These are phyloP conservation scores for Cochlearia excelsa DNA, from an alignment of 345 rosid species.

Conservation along the genomic window DNA sequence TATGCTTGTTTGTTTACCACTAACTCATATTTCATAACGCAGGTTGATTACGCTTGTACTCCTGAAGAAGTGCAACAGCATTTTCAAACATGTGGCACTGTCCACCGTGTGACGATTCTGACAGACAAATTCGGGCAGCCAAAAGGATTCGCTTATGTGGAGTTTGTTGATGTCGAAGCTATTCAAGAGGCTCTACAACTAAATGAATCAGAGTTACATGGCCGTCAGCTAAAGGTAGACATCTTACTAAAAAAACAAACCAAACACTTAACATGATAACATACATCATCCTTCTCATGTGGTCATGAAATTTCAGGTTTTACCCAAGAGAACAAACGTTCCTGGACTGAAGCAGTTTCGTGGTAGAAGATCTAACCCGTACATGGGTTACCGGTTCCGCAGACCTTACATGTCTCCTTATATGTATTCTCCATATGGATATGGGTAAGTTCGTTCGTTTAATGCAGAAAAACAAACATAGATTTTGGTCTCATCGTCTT, in stretches of 20 bases:
- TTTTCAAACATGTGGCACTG: conserved; percentile 95
- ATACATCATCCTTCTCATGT: background rate
- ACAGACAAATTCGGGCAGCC: conserved; percentile 96
- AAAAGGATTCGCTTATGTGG: conserved; percentile 96
- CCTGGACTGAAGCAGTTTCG: conserved; percentile 93
- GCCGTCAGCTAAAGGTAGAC: conserved; percentile 87
- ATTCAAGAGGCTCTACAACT: conserved; percentile 77
- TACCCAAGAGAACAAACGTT: conserved; percentile 85
- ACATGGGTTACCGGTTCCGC: conserved; percentile 62
- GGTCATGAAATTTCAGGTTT: conserved; percentile 42
- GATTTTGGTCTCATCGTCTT: background rate
- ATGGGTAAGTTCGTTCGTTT: conserved; percentile 59
- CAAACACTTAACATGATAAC: background rate
- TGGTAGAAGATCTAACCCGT: conserved; percentile 70
- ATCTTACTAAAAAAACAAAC: background rate
- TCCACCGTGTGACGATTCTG: conserved; percentile 85
- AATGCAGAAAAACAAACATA: background rate
- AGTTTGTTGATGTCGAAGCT: conserved; percentile 81
- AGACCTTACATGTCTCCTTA: conserved; percentile 75
- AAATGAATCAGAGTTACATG: conserved; percentile 92
- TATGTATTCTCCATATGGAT: conserved; percentile 84
- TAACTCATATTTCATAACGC: conserved; percentile 19
- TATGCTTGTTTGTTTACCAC: background rate
- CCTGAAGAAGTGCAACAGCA: conserved; percentile 99
- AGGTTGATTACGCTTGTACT: conserved; percentile 96